These are phyloP conservation scores for Ceratopteris richardii DNA, from an alignment of 75 land plant species.

Conservation along the genomic window DNA sequence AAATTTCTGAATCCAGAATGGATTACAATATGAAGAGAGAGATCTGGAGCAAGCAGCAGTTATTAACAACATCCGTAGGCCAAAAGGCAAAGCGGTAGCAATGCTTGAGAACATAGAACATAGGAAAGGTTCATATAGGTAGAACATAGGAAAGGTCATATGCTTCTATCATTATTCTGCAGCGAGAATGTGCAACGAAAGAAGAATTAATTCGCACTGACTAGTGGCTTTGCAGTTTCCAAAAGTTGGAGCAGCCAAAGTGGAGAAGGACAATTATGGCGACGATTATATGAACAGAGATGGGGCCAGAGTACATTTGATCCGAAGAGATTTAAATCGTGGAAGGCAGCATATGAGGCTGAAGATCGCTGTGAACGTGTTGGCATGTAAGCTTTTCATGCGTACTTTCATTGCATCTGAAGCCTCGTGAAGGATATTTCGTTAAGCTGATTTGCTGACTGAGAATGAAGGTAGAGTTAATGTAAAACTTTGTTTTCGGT, in stretches of 20 bases:
- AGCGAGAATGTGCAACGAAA: too few relatives aligned
- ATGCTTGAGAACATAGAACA: too few relatives aligned
- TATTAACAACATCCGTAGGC: too few relatives aligned
- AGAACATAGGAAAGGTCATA: too few relatives aligned
- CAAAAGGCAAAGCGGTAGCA: too few relatives aligned
- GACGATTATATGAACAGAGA: background rate
- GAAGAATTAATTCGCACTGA: too few relatives aligned
- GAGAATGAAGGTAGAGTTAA: too few relatives aligned
- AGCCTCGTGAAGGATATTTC: background rate
- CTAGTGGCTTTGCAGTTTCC: slow-evolving; percentile 2
- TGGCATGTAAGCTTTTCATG: background rate
- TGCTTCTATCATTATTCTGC: too few relatives aligned
- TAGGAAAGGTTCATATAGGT: too few relatives aligned
- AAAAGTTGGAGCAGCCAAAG: background rate
- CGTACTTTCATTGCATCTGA: background rate
- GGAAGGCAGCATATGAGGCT: slow-evolving; percentile 8
- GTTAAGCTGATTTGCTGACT: background rate
- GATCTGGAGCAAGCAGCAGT: too few relatives aligned
- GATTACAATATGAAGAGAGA: too few relatives aligned
- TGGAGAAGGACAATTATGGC: slow-evolving; percentile 3
- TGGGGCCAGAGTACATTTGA: background rate
- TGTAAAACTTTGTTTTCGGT: background rate
- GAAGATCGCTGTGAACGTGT: slow-evolving; percentile 1
- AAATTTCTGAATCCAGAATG: too few relatives aligned
- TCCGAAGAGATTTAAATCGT: background rate